Percentiles rank a stretch among this genome's conserved stretches.
Evolutionary conservation across 495 filamentous ascomycete genomes (phyloP).

Genomic region (Daldinia caldariorum): DNA sequence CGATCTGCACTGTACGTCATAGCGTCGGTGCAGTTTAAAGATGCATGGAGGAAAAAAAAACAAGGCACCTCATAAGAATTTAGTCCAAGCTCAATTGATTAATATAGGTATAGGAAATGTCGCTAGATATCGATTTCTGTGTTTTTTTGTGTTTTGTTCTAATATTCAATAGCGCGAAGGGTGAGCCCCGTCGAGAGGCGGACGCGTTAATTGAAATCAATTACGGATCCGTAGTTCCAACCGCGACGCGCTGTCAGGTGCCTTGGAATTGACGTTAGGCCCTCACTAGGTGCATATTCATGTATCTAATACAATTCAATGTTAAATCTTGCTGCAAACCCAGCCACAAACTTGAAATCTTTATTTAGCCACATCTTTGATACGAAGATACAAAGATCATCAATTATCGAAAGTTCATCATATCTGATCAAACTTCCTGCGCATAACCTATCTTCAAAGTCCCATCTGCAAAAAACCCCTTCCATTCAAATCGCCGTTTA

Average conservation of each 20-base stretch:
- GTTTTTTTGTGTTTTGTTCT: background rate
- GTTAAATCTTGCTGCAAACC: background rate
- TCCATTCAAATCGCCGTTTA: too few relatives aligned
- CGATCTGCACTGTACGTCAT: conserved; percentile 34
- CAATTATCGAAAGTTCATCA: too few relatives aligned
- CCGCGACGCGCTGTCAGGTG: conserved; percentile 46
- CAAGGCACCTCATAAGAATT: conserved; percentile 2
- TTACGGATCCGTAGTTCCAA: background rate
- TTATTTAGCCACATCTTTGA: background rate
- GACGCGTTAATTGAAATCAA: conserved; percentile 41
- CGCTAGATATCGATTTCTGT: background rate
- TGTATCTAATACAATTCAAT: too few relatives aligned
- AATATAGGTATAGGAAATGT: conserved; percentile 2
- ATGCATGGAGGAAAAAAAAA: conserved; percentile 27
- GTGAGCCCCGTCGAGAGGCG: conserved; percentile 3
- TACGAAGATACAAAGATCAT: too few relatives aligned
- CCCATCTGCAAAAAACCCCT: too few relatives aligned
- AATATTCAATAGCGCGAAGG: background rate
- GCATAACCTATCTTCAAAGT: too few relatives aligned
- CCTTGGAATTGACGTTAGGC: conserved; percentile 2
- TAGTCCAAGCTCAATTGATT: conserved; percentile 8
- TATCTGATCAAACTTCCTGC: too few relatives aligned
- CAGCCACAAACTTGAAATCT: background rate
- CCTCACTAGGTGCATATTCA: conserved; percentile 8
- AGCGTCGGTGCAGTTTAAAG: conserved; percentile 14